phyloP scores from a whole-genome alignment of 1,284 basidiomycete genomes.

The Malassezia japonica region DNA sequence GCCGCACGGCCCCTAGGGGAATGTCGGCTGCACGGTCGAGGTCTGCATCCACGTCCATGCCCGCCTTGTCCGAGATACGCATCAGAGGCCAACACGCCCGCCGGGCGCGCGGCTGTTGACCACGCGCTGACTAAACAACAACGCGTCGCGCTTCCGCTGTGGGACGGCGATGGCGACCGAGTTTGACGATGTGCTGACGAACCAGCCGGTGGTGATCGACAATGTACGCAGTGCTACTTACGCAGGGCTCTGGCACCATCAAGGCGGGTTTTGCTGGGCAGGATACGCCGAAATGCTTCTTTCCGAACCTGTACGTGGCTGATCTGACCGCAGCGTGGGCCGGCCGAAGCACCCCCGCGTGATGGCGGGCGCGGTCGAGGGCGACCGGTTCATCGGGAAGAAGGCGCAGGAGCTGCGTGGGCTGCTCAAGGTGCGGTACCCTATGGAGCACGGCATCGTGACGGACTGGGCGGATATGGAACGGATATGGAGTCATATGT shows the following conservation, averaged over 20 bases:
- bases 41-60: slow-evolving; percentile 1
- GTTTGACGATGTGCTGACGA: slow-evolving; percentile 47
- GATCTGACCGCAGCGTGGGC: slow-evolving; percentile 24
- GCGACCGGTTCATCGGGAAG: slow-evolving; percentile 45
- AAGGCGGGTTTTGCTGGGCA: slow-evolving; percentile 48
- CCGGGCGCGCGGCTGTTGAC: background rate
- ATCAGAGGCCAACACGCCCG: too few species aligned
- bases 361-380: slow-evolving; percentile 48
- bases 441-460: slow-evolving; percentile 48
- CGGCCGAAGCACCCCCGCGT: slow-evolving; percentile 43
- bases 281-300: slow-evolving; percentile 46
- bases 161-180: slow-evolving; percentile 23
- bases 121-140: slow-evolving; percentile 4
- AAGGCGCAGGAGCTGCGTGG: slow-evolving; percentile 45
- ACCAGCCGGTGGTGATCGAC: slow-evolving; percentile 48
- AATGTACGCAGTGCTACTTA: slow-evolving; percentile 20
- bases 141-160: slow-evolving; percentile 4
- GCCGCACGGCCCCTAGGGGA: background rate
- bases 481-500: slow-evolving; percentile 45
- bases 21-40: slow-evolving; percentile 14
- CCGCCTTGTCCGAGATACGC: background rate
- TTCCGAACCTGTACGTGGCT: slow-evolving; percentile 31
- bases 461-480: slow-evolving; percentile 49
- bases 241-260: slow-evolving; percentile 43
- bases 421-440: slow-evolving; percentile 43